A percentile compares a stretch with the other conserved stretches of the same genome.
Conservation (phyloP, 2,329 filamentous ascomycete species). For the Colletotrichum liaoningense region DNA sequence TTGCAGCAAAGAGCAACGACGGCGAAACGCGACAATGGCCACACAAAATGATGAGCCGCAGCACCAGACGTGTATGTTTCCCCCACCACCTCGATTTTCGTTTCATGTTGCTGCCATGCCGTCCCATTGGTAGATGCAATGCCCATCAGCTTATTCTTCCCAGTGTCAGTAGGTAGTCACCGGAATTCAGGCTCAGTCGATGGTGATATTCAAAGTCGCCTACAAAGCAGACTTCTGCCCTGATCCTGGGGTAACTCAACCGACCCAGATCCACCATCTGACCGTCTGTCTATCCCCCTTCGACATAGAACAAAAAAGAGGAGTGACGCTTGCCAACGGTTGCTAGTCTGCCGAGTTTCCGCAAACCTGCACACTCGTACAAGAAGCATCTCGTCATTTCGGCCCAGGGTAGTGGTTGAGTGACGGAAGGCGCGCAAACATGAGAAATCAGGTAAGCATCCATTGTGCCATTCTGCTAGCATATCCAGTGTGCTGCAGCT, state of each 20-base stretch:
- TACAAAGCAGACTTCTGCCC: constrained; percentile 1
- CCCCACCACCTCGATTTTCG: constrained; percentile 13
- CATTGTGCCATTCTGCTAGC: background rate
- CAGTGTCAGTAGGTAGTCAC: background rate
- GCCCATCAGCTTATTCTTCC: constrained; percentile 1
- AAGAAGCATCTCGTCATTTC: constrained; percentile 28
- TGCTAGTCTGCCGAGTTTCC: background rate
- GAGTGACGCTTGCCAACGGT: constrained; percentile 21
- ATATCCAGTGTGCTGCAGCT: background rate
- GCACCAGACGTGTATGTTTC: background rate
- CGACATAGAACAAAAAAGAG: background rate
- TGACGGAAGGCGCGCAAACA: constrained; percentile 2
- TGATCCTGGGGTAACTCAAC: background rate
- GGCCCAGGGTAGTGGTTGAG: background rate
- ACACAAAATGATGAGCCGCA: background rate
- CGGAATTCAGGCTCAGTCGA: background rate
- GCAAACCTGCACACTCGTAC: constrained; percentile 4
- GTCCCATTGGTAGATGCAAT: constrained; percentile 8
- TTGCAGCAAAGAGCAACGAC: background rate
- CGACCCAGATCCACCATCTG: background rate
- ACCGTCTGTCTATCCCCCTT: no score
- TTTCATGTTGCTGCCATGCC: constrained; percentile 22
- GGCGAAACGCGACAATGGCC: background rate
- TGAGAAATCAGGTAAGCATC: background rate
- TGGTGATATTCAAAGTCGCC: background rate